Conservation (phyloP, 208 protist genomes). For the Leishmania aethiopica region DNA sequence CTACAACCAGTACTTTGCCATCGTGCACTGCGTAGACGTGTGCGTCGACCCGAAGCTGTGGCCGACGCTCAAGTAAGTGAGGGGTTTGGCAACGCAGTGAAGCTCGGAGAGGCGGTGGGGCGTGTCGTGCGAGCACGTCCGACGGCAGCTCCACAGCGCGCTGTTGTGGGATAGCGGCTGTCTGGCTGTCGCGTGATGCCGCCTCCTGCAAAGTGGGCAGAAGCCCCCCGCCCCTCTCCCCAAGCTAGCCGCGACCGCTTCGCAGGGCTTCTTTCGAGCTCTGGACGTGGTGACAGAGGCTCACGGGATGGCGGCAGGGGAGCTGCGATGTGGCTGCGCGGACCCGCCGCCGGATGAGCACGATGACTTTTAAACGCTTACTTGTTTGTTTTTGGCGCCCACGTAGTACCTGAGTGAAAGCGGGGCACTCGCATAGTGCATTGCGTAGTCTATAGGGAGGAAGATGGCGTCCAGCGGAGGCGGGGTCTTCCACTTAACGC, state of each 20-base stretch:
- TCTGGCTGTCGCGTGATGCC: background rate
- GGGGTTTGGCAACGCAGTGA: background rate
- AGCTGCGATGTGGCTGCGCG: background rate
- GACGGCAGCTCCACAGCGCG: background rate
- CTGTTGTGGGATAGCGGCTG: background rate
- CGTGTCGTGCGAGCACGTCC: background rate
- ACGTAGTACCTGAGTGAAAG: background rate
- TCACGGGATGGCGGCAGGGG: background rate
- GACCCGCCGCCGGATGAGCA: background rate
- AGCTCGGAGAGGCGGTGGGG: background rate
- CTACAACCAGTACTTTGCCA: conserved; percentile 82
- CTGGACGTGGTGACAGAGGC: background rate
- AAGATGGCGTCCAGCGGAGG: background rate
- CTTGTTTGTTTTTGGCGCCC: background rate
- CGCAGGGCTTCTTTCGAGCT: background rate
- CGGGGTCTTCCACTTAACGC: background rate
- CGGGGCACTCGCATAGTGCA: background rate
- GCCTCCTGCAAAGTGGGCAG: background rate
- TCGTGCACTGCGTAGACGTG: conserved; percentile 83
- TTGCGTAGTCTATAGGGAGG: background rate
- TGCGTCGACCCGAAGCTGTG: conserved; percentile 82
- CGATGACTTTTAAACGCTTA: background rate
- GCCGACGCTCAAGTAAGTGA: conserved; percentile 65
- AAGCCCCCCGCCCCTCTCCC: background rate
- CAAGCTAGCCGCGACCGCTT: background rate